Conservation (phyloP, 1,284 basidiomycete genomes). For the Wallemia hederae region DNA sequence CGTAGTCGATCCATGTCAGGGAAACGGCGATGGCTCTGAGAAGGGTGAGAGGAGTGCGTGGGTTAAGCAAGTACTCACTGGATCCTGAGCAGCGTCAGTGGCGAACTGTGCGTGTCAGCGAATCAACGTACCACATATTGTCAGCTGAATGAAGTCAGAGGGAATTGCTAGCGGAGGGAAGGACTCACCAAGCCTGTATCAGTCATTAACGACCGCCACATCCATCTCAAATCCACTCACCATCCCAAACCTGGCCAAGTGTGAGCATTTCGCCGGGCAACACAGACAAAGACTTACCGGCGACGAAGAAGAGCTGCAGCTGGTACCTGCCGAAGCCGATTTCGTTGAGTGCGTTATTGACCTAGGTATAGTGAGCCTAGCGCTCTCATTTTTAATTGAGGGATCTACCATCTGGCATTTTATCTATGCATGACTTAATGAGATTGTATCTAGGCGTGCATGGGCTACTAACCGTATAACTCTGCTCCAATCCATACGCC, state of each 20-base stretch:
- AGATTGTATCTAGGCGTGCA: background rate
- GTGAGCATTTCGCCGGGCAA: background rate
- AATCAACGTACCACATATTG: background rate
- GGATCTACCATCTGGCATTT: background rate
- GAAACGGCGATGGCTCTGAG: conserved; percentile 11
- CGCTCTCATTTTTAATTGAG: background rate
- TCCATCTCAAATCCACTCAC: background rate
- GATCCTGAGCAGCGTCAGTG: background rate
- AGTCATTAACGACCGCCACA: background rate
- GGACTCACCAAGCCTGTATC: conserved; percentile 1
- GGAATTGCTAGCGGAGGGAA: background rate
- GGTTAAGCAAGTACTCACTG: background rate
- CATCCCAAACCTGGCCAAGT: background rate
- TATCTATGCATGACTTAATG: background rate
- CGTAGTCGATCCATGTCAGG: conserved; percentile 10
- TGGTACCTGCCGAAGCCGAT: conserved; percentile 35
- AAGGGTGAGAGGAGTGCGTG: background rate
- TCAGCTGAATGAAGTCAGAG: background rate
- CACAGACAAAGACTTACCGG: conserved; percentile 16
- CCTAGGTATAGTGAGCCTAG: background rate
- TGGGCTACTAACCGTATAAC: background rate
- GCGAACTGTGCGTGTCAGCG: background rate
- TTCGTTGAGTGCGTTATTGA: conserved; percentile 12
- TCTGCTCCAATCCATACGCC: background rate
- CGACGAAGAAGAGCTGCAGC: conserved; percentile 26